Evolutionary conservation across 768 basidiomycete genomes (phyloP), one percentile per base, ranked within the genome.

Genomic region (Thelephora aurantiotincta): DNA sequence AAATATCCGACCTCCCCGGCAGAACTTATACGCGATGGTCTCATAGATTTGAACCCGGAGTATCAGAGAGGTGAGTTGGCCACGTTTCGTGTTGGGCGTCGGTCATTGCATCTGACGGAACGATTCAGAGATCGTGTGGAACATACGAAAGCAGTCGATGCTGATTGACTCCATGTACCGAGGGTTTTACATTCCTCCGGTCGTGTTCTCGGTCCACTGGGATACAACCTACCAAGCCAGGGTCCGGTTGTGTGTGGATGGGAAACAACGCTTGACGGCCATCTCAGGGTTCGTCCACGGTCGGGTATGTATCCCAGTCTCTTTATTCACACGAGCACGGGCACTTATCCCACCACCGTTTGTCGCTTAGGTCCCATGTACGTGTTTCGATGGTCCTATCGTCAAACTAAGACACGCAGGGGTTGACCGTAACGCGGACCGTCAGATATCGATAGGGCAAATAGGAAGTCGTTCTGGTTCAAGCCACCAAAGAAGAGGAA

Each of bases 111-210:
- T 13, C 9, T 11, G n/a, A 11, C 41, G 13, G 23, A 18, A 16
- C 6, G 45, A 14, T 38, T n/a, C n/a, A 88, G 86, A 82, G 48
- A 68, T 89, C 16, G 86, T 89, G 2, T 89, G 87, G 86, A 69
- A 80, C 0, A 72, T 74, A 46, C 58, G 60, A 41, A 87, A 87
- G 54, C 82, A 87, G 54, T 68, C 68, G 51, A 65, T 64, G 38
- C 63, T 77, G 42, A 62, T 77, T 6, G 70, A 75, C 53, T 75
- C 72, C 0, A 63, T 74, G 14, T 72, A 69, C 41, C 64, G 69
- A 48, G 73, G 84, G 65, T 68, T 63, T 64, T 73, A 73, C 52
- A 63, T 75, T 5, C 73, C 74, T 0, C 74, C 71, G 0, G 60
- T 75, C 37, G 68, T 77, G 37, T 75, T 75, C 43, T 65, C 68